Percentiles rank a stretch among this genome's conserved stretches.
Conservation (phyloP, 108 stramenopile species). For the Skeletonema costatum region DNA sequence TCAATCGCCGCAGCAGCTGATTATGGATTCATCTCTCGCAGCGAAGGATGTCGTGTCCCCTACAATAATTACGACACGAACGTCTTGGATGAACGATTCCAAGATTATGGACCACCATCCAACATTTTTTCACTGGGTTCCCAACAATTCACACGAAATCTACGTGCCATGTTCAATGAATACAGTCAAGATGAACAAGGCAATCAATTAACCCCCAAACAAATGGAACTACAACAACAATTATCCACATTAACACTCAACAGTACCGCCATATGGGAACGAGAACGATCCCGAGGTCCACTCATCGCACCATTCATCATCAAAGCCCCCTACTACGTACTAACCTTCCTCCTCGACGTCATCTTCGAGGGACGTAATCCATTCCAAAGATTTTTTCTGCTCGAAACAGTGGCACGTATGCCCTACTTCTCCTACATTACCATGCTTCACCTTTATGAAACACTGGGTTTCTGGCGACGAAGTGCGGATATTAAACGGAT, state of each 20-base stretch:
- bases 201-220: slow-evolving; percentile 27
- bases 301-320: slow-evolving; percentile 58
- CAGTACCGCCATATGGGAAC: slow-evolving; percentile 60
- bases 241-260: slow-evolving; percentile 54
- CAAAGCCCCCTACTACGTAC: slow-evolving; percentile 59
- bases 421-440: slow-evolving; percentile 92
- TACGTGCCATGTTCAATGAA: slow-evolving; percentile 64
- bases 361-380: slow-evolving; percentile 60
- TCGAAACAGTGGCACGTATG: slow-evolving; percentile 92
- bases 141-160: slow-evolving; percentile 63
- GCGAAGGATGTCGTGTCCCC: slow-evolving; percentile 53
- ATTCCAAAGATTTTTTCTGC: slow-evolving; percentile 71
- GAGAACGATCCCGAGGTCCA: slow-evolving; percentile 49
- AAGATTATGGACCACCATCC: slow-evolving; percentile 59
- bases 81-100: slow-evolving; percentile 24
- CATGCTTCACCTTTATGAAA: slow-evolving; percentile 92
- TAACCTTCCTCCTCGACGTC: slow-evolving; percentile 65
- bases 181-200: slow-evolving; percentile 52
- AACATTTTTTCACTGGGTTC: slow-evolving; percentile 56
- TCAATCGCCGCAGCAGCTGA: slow-evolving; percentile 56
- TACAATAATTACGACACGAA: not conserved
- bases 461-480: slow-evolving; percentile 84
- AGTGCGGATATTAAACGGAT: slow-evolving; percentile 76
- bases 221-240: slow-evolving; percentile 41
- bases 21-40: slow-evolving; percentile 65